A percentile compares a stretch with the other conserved stretches of the same genome.
These are phyloP conservation scores for Erodium moschatum DNA, from an alignment of 441 rosid genomes.

Conservation along the genomic window DNA sequence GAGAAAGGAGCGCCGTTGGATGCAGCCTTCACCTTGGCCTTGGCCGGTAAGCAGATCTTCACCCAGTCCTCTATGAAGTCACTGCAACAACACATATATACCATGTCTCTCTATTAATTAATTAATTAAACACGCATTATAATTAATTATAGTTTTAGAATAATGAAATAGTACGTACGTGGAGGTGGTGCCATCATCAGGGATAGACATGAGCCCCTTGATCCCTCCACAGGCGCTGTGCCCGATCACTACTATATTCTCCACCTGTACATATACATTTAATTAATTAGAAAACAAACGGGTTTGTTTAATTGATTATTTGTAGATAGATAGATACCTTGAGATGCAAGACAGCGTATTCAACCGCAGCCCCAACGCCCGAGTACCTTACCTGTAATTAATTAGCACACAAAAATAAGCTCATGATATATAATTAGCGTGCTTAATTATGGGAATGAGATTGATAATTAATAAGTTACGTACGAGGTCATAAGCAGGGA, in stretches of 20 bases:
- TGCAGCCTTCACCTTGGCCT: slow-evolving; percentile 52
- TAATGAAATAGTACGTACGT: slow-evolving; percentile 35
- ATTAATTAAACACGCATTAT: too few relatives aligned
- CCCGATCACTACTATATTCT: slow-evolving; percentile 78
- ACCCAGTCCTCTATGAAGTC: slow-evolving; percentile 99
- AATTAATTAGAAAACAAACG: too few relatives aligned
- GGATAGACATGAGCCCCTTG: slow-evolving; percentile 92
- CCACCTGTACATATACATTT: slow-evolving; percentile 38
- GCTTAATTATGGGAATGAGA: too few relatives aligned
- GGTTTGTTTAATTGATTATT: too few relatives aligned
- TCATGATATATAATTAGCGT: background rate
- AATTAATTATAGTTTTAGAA: too few relatives aligned
- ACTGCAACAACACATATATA: slow-evolving; percentile 29
- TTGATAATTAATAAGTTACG: background rate
- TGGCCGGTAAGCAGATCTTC: slow-evolving; percentile 64
- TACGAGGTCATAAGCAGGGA: slow-evolving; percentile 80
- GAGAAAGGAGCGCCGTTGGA: slow-evolving; percentile 28
- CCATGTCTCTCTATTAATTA: too few relatives aligned
- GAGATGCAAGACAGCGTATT: slow-evolving; percentile 91
- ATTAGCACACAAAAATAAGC: background rate
- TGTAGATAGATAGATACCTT: slow-evolving; percentile 39
- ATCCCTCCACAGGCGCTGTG: slow-evolving; percentile 97
- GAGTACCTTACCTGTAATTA: slow-evolving; percentile 43
- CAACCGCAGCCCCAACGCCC: slow-evolving; percentile 81
- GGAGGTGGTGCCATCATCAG: slow-evolving; percentile 59